Evolutionary conservation across 768 basidiomycete species (phyloP).

Genomic region (Pulveroboletus sp.): DNA sequence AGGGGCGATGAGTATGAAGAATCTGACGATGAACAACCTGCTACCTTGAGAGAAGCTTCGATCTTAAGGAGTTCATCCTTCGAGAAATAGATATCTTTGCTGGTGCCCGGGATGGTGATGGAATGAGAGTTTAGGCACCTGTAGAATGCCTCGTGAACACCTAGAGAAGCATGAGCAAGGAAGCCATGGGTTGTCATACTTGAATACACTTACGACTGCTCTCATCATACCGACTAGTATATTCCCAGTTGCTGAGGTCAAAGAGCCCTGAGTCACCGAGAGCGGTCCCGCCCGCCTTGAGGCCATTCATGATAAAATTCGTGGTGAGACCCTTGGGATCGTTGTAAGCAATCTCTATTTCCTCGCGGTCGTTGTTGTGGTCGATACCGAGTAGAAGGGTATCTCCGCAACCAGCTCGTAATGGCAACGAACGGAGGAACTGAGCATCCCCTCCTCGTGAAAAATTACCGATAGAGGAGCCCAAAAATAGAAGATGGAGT

Average conservation of each 20-base stretch:
- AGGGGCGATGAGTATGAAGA: background rate
- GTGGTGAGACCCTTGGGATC: conserved; percentile 69
- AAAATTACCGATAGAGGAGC: conserved; percentile 92
- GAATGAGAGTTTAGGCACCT: conserved; percentile 59
- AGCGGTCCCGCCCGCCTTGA: conserved; percentile 60
- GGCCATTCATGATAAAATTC: conserved; percentile 83
- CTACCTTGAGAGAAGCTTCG: conserved; percentile 85
- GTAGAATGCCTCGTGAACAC: conserved; percentile 82
- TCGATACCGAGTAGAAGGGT: conserved; percentile 90
- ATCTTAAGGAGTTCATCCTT: conserved; percentile 78
- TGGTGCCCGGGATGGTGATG: conserved; percentile 45
- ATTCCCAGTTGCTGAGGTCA: conserved; percentile 68
- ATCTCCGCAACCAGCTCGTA: conserved; percentile 70
- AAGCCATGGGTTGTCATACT: background rate
- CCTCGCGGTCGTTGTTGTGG: conserved; percentile 63
- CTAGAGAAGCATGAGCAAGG: conserved; percentile 33
- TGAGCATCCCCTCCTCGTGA: conserved; percentile 56
- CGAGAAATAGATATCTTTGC: conserved; percentile 48
- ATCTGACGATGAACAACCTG: background rate
- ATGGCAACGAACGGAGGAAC: conserved; percentile 76
- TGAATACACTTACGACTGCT: conserved; percentile 36
- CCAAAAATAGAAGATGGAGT: conserved; percentile 85
- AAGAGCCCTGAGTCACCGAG: conserved; percentile 67
- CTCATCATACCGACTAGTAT: conserved; percentile 57
- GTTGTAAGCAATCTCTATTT: conserved; percentile 84